phyloP scores from a whole-genome alignment of 2,329 filamentous ascomycete genomes.

The Metarhizium humberi region DNA sequence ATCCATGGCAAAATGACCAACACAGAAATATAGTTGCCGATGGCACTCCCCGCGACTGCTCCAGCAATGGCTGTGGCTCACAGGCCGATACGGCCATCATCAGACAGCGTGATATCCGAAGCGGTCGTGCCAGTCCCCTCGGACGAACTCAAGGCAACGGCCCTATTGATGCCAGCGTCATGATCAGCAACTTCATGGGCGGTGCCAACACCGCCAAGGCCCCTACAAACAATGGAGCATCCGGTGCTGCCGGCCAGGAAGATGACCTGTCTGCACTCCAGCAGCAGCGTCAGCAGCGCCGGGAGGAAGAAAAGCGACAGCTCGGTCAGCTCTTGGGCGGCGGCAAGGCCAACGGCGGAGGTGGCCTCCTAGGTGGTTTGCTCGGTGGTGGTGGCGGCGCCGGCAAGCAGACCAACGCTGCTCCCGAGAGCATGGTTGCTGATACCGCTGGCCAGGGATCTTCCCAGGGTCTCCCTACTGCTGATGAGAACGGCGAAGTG shows the following conservation, averaged over 20 bases:
- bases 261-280: conserved; percentile 27
- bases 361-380: neutral
- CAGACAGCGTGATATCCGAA: conserved; percentile 47
- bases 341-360: neutral
- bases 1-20: neutral
- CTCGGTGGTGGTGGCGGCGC: conserved; percentile 3
- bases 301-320: conserved; percentile 17
- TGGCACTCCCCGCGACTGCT: conserved; percentile 59
- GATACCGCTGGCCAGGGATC: conserved; percentile 45
- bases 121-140: conserved; percentile 44
- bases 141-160: conserved; percentile 54
- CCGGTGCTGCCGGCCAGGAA: conserved; percentile 31
- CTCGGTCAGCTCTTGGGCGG: conserved; percentile 22
- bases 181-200: conserved; percentile 53
- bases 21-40: conserved; percentile 38
- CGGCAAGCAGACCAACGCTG: neutral
- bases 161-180: conserved; percentile 45
- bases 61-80: conserved; percentile 51
- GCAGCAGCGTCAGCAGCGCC: conserved; percentile 9
- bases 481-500: conserved; percentile 49
- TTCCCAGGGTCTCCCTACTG: conserved; percentile 47
- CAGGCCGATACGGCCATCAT: conserved; percentile 65
- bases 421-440: conserved; percentile 41
- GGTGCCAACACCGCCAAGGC: conserved; percentile 16
- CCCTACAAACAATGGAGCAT: conserved; percentile 29